Conservation (phyloP, 345 rosid species). For the Adansonia digitata region DNA sequence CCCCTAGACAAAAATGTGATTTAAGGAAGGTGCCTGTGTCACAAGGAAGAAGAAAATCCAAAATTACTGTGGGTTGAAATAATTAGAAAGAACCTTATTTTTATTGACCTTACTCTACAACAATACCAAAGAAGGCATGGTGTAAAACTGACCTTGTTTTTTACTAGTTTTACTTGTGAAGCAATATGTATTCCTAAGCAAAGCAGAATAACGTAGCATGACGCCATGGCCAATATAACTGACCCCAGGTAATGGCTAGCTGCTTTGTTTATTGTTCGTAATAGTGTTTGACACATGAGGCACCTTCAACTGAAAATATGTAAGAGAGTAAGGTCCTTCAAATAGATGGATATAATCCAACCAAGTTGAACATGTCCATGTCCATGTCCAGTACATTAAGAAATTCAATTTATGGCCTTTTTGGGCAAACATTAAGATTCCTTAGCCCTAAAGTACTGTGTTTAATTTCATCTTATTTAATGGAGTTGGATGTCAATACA, state of each 20-base stretch:
- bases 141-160: not conserved
- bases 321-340: not conserved
- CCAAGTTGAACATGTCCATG: too few species aligned
- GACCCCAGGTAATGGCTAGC: not conserved
- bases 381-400: too few species aligned
- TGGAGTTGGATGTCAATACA: not conserved
- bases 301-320: too few species aligned
- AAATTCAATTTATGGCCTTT: not conserved
- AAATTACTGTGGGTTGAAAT: not conserved
- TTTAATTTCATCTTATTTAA: not conserved
- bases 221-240: not conserved
- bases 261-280: not conserved
- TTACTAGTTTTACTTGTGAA: not conserved
- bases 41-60: not conserved
- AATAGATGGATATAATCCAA: not conserved
- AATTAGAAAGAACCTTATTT: not conserved
- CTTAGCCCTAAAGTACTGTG: not conserved
- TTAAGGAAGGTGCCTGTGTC: not conserved
- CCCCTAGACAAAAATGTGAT: not conserved
- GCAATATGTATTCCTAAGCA: not conserved
- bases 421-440: not conserved
- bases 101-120: not conserved
- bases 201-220: not conserved
- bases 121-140: not conserved
- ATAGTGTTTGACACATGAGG: not conserved